Conservation (phyloP, 2,329 filamentous ascomycete genomes). For the Gliomastix tumulicola region DNA sequence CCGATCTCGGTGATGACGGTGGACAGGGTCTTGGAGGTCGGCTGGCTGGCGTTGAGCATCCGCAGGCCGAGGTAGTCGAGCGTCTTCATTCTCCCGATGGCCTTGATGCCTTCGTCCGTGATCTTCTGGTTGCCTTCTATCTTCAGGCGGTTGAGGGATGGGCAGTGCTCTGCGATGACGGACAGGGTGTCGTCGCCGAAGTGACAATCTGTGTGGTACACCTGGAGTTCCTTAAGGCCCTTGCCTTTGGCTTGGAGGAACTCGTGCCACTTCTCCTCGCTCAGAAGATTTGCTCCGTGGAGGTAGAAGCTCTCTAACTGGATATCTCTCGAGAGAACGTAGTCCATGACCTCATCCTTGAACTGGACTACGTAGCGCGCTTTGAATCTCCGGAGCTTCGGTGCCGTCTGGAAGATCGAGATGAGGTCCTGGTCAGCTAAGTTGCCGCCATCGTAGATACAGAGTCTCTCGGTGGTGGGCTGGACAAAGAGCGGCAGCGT, state of each 20-base stretch:
- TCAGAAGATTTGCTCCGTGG: conserved; percentile 77
- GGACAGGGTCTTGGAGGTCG: conserved; percentile 47
- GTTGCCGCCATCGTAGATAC: conserved; percentile 53
- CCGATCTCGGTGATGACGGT: conserved; percentile 58
- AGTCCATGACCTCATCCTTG: conserved; percentile 78
- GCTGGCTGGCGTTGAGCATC: conserved; percentile 44
- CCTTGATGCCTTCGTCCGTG: conserved; percentile 55
- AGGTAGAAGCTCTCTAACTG: conserved; percentile 68
- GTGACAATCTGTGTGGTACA: conserved; percentile 79
- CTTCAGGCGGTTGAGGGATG: conserved; percentile 68
- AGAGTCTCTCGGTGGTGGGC: conserved; percentile 40
- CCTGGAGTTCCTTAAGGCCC: conserved; percentile 60
- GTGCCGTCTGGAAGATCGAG: conserved; percentile 70
- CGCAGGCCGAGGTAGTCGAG: conserved; percentile 73
- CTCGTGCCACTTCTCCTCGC: conserved; percentile 66
- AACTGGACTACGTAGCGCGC: conserved; percentile 84
- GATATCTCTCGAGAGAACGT: conserved; percentile 66
- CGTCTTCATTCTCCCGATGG: conserved; percentile 53
- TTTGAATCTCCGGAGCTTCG: conserved; percentile 63
- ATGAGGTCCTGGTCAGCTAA: conserved; percentile 71
- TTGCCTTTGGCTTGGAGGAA: conserved; percentile 61
- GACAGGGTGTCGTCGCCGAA: conserved; percentile 66
- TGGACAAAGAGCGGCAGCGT: conserved; percentile 53
- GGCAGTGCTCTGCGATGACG: conserved; percentile 57
- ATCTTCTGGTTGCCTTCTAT: conserved; percentile 73